Evolutionary conservation across 352 stramenopile genomes (phyloP).

Genomic region (Sclerospora graminicola): DNA sequence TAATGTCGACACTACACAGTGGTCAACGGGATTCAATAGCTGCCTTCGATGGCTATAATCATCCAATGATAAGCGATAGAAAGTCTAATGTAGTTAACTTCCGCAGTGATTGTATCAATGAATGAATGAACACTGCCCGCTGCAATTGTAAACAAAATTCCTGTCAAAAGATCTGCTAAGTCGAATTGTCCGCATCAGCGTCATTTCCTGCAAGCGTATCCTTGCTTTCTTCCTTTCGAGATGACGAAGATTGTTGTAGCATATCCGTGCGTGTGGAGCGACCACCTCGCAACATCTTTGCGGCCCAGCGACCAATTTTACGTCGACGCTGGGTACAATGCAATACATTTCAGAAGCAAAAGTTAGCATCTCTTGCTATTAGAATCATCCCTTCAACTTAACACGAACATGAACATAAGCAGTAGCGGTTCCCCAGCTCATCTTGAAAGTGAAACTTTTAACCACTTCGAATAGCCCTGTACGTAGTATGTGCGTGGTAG

Average conservation of each 20-base stretch:
- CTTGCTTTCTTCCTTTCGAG: constrained; percentile 13
- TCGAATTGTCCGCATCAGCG: not conserved
- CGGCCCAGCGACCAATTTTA: constrained; percentile 77
- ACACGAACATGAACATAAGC: constrained; percentile 77
- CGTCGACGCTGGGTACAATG: constrained; percentile 39
- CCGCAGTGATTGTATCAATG: too few species aligned
- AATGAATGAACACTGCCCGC: too few species aligned
- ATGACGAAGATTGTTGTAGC: constrained; percentile 28
- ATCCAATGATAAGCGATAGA: too few species aligned
- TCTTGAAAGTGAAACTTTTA: constrained; percentile 56
- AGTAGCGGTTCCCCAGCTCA: constrained; percentile 78
- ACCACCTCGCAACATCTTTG: constrained; percentile 75
- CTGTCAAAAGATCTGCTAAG: not conserved
- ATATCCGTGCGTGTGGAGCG: constrained; percentile 64
- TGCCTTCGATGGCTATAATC: too few species aligned
- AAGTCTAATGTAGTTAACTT: too few species aligned
- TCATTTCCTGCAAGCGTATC: constrained; percentile 2
- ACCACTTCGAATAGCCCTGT: constrained; percentile 79
- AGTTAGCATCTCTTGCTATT: not conserved
- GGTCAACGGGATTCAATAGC: too few species aligned
- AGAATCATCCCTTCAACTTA: not conserved
- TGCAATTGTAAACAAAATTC: too few species aligned
- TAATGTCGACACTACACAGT: not conserved
- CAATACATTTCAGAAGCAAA: not conserved
- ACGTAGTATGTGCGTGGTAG: constrained; percentile 65